Base-by-base conservation (phyloP, 176 grass and related monocot genomes). In the Avena eriantha region DNA sequence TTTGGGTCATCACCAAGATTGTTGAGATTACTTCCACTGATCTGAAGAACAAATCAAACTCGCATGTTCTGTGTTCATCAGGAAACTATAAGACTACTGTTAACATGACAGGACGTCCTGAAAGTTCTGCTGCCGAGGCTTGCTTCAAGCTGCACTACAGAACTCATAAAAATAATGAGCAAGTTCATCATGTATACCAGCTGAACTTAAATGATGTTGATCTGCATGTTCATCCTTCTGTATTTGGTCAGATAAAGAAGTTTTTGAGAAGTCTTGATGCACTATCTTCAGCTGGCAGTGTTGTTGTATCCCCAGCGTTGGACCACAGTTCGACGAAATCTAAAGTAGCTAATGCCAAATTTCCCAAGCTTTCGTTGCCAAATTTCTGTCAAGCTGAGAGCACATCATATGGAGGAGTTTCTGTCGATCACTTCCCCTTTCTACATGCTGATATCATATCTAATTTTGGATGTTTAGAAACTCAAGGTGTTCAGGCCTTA, bases 61-160 rank as follows among this genome's bases (percentile, higher is more conserved):
- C 78, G 22, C 85, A 58, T 75, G 80, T 86, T 53, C 83, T 94
- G 81, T 90, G 77, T 60, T 89, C 73, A 81, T 95, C 90, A 91
- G 88, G 89, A 86, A 92, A 90, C 72, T 78, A 51, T 35, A 61
- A 63, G 76, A 57, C 7, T 75, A 87, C 66, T 54, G 24, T 45
- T 16, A 63, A 73, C 57, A 74, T 85, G 63, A 76, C 45, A 78
- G 81, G 23, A 63, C 80, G 26, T 34, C 41, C 72, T 86, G 53
- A 84, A 83, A 92, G 54, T 84, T 85, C 71, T 68, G 55, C 61
- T 47, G n/a, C 71, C 57, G 61, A 86, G 15, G 72, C 72, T 82
- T 94, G 86, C 86, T 88, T 98, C 81, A 85, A 94, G 88, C 84
- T 98, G 54, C 87, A 98, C 69, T 94, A 92, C 74, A 89, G 76